These are phyloP conservation scores for Fistulinella cinereoalba DNA, from an alignment of 1,284 basidiomycete genomes.

Conservation along the genomic window DNA sequence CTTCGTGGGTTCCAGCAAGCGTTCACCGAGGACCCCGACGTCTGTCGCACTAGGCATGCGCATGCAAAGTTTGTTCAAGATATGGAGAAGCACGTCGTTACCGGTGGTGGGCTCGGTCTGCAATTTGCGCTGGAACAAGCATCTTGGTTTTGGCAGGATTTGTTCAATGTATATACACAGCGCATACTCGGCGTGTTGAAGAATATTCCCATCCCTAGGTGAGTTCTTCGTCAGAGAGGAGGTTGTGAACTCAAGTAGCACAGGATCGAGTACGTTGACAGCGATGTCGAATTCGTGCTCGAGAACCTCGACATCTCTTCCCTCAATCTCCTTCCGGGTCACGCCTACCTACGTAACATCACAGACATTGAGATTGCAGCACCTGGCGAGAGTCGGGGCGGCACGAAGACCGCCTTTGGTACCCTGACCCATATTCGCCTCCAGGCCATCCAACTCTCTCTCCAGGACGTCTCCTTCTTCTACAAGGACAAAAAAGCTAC, in stretches of 20 bases:
- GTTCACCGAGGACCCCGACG: conserved; percentile 47
- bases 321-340: conserved; percentile 62
- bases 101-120: conserved; percentile 36
- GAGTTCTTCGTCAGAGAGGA: conserved; percentile 13
- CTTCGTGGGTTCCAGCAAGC: conserved; percentile 42
- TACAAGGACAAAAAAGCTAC: conserved; percentile 58
- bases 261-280: conserved; percentile 66
- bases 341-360: conserved; percentile 68
- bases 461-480: conserved; percentile 67
- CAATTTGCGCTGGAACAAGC: conserved; percentile 54
- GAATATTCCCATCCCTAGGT: conserved; percentile 65
- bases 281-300: conserved; percentile 64
- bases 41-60: conserved; percentile 44
- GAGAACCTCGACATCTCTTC: conserved; percentile 68
- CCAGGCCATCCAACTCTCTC: conserved; percentile 58
- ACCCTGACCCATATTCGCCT: conserved; percentile 60
- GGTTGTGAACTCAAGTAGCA: conserved; percentile 5
- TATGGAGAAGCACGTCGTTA: conserved; percentile 43
- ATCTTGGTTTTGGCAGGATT: conserved; percentile 70
- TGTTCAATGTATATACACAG: conserved; percentile 65
- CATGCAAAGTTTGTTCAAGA: conserved; percentile 47
- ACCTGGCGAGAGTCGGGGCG: conserved; percentile 33
- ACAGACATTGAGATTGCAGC: conserved; percentile 67
- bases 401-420: conserved; percentile 50
- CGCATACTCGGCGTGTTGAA: conserved; percentile 46